These are phyloP conservation scores for Ustilago hordei DNA, from an alignment of 1,284 basidiomycete species.

Conservation along the genomic window DNA sequence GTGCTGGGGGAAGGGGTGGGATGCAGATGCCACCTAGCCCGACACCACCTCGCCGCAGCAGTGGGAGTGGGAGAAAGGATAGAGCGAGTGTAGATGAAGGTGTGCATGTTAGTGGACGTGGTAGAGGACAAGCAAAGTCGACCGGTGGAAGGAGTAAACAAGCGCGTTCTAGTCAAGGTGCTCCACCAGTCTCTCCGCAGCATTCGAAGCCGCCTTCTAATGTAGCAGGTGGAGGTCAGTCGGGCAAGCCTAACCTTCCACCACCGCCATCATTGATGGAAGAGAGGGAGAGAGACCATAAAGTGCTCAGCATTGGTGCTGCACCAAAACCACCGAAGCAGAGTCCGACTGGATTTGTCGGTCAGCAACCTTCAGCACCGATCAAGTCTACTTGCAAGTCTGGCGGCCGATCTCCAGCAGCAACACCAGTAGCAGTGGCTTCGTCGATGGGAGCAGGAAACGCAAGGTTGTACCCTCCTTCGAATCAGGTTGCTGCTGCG, in stretches of 20 bases:
- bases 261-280: constrained; percentile 35
- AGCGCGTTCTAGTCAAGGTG: constrained; percentile 21
- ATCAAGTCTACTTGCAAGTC: background rate
- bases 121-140: constrained; percentile 28
- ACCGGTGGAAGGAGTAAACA: constrained; percentile 28
- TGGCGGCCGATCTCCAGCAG: constrained; percentile 9
- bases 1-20: constrained; percentile 4
- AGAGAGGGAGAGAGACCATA: constrained; percentile 21
- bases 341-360: background rate
- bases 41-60: constrained; percentile 38
- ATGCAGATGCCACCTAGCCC: constrained; percentile 33
- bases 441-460: constrained; percentile 30
- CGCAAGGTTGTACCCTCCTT: constrained; percentile 29
- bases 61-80: constrained; percentile 27
- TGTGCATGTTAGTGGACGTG: constrained; percentile 20
- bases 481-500: background rate
- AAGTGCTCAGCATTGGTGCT: constrained; percentile 25
- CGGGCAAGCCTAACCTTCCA: constrained; percentile 26
- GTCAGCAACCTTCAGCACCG: background rate
- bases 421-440: constrained; percentile 36
- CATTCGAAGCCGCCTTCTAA: constrained; percentile 4
- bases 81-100: constrained; percentile 24
- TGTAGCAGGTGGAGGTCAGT: background rate
- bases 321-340: constrained; percentile 6
- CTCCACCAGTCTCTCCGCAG: constrained; percentile 11